These are phyloP conservation scores for Arthrocladium fulminans DNA, from an alignment of 2,329 filamentous ascomycete species.

Conservation along the genomic window DNA sequence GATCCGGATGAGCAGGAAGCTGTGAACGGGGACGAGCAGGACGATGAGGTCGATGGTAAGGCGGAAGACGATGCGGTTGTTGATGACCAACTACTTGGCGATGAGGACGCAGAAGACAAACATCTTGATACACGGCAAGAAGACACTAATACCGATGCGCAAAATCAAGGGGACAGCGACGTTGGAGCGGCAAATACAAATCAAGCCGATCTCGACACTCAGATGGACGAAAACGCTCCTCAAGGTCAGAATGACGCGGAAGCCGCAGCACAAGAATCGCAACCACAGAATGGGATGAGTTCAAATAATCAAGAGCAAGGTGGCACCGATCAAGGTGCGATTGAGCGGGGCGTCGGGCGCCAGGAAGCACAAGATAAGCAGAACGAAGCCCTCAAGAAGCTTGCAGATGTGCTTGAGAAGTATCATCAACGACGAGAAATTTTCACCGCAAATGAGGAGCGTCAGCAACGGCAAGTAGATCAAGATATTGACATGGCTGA, in stretches of 20 bases:
- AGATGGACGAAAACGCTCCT: conserved; percentile 26
- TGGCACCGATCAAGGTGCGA: conserved; percentile 16
- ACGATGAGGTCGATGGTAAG: conserved; percentile 28
- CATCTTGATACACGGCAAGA: conserved; percentile 23
- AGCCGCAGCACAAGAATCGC: conserved; percentile 14
- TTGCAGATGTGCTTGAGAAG: conserved; percentile 83
- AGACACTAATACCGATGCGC: conserved; percentile 35
- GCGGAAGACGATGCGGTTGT: conserved; percentile 29
- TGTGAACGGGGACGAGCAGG: conserved; percentile 27
- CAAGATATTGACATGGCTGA: conserved; percentile 62
- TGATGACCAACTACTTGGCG: conserved; percentile 30
- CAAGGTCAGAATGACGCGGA: conserved; percentile 19
- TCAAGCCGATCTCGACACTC: conserved; percentile 30
- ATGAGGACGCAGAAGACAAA: conserved; percentile 29
- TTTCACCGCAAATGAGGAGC: conserved; percentile 48
- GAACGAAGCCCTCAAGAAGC: conserved; percentile 77
- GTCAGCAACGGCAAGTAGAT: conserved; percentile 44
- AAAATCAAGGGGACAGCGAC: conserved; percentile 39
- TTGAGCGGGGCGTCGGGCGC: conserved; percentile 18
- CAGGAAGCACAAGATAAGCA: conserved; percentile 26
- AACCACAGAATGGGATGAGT: conserved; percentile 17
- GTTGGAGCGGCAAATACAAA: conserved; percentile 34
- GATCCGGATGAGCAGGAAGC: conserved; percentile 26
- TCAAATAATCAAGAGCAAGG: conserved; percentile 19
- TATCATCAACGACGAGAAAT: conserved; percentile 92